Evolutionary conservation across 2,329 filamentous ascomycete species (phyloP), one percentile per base, ranked within the genome.

Genomic region (Aspergillus terreus): DNA sequence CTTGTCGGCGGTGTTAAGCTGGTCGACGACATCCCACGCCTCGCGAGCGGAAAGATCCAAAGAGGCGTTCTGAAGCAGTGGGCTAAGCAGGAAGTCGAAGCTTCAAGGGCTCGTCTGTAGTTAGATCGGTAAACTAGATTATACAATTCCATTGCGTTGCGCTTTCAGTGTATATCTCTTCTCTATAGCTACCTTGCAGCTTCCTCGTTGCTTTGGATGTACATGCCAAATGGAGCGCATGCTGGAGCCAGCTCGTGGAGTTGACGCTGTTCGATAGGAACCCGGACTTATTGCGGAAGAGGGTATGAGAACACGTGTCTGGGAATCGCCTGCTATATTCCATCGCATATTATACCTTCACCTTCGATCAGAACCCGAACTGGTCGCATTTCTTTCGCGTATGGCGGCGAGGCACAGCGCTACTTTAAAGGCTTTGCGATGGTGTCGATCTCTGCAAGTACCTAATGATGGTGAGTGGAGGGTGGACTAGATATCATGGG

Each of bases 1-100:
- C 68, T 82, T 1, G 72, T 70, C 2, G 79, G 79, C 2, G 79
- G 79, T 3, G 75, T 82, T 19, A 68, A 74, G 32, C 82, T 83
- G 54, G 73, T 83, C 10, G 76, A 82, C 41, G 78, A 80, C 58
- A 76, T 84, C 47, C 81, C 81, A 1, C 82, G 81, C 61, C 66
- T 82, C 42, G 76, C 78, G 12, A 79, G 76, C 54, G 81, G 81
- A 10, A 84, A 84, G 71, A 82, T 84, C 44, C 73, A 79, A 63
- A 70, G 80, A 35, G 82, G 81, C 23, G 44, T 44, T 4, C 10
- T 53, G 7, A 53, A 53, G 47, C 40, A 53, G 42, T 53, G 51
- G 51, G 51, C 51, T 3, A 42, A 44, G 17, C 14, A 44, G 19
- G 51, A 49, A 5, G 40, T 45, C 6, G 32, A 19, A n/a, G 14